A percentile compares a stretch with the other conserved stretches of the same genome.
Evolutionary conservation across 1,284 basidiomycete genomes (phyloP).

Genomic region (Sporisorium reilianum): DNA sequence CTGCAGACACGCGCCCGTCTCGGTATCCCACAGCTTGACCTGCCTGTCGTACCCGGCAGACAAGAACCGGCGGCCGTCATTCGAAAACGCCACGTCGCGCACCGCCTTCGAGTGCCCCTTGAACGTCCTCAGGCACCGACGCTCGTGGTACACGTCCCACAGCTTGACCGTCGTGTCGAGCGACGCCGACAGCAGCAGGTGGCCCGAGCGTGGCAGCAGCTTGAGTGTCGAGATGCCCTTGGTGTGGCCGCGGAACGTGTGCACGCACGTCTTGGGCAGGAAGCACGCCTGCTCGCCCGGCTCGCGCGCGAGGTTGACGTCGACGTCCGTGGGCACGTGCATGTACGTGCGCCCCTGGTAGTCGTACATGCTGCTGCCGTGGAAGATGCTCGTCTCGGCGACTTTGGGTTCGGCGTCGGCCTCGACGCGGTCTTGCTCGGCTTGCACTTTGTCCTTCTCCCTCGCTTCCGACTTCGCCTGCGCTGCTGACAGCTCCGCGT

Average conservation of each 20-base stretch:
- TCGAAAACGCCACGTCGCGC: constrained; percentile 94
- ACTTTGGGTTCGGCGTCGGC: constrained; percentile 83
- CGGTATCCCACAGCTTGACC: constrained; percentile 99
- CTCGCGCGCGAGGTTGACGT: constrained; percentile 80
- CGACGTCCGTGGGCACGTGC: constrained; percentile 80
- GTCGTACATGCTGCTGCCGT: constrained; percentile 95
- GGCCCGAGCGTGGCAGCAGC: constrained; percentile 90
- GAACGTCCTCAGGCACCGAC: constrained; percentile 95
- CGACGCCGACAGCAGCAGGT: constrained; percentile 90
- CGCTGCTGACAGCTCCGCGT: constrained; percentile 76
- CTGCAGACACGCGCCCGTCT: constrained; percentile 93
- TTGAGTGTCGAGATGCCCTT: constrained; percentile 94
- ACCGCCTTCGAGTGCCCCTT: constrained; percentile 97
- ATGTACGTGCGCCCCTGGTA: constrained; percentile 99
- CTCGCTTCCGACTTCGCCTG: constrained; percentile 78
- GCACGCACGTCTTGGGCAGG: constrained; percentile 92
- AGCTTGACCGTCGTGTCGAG: constrained; percentile 99
- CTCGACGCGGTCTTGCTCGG: constrained; percentile 74
- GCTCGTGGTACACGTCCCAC: constrained; percentile 98
- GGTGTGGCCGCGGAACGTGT: constrained; percentile 98
- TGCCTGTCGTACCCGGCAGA: constrained; percentile 94
- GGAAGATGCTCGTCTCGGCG: constrained; percentile 93
- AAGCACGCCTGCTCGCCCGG: constrained; percentile 88
- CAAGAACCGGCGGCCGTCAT: constrained; percentile 88
- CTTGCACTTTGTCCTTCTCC: constrained; percentile 71